A percentile compares a stretch with the other conserved stretches of the same genome.
Evolutionary conservation across 352 stramenopile genomes (phyloP).

Genomic region (Phytophthora macrochlamydospora): DNA sequence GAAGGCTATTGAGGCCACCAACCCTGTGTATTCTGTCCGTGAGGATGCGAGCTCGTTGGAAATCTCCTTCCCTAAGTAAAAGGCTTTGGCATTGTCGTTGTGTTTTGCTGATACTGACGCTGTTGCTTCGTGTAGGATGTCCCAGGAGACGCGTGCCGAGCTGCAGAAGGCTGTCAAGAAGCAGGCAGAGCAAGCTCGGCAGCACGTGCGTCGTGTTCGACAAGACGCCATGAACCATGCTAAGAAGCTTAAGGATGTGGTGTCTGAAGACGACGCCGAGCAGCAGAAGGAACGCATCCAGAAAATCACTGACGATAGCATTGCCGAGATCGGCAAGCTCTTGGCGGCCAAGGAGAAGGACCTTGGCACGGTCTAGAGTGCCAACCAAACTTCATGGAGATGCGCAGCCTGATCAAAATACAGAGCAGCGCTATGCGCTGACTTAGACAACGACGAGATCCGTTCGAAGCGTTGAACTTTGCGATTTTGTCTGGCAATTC

Average conservation of each 20-base stretch:
- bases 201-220: constrained; percentile 84
- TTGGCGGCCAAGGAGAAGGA: constrained; percentile 83
- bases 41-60: constrained; percentile 71
- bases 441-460: constrained; percentile 7
- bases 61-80: constrained; percentile 85
- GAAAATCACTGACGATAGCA: constrained; percentile 75
- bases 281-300: constrained; percentile 80
- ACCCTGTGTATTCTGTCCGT: constrained; percentile 76
- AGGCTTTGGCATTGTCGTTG: constrained; percentile 1
- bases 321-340: constrained; percentile 75
- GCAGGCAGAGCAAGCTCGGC: constrained; percentile 77
- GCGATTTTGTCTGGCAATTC: too few species aligned
- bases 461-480: too few species aligned
- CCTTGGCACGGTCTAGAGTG: constrained; percentile 58
- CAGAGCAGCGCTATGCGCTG: neutral
- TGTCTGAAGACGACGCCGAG: constrained; percentile 84
- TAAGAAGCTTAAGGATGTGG: constrained; percentile 83
- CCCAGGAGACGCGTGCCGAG: constrained; percentile 81
- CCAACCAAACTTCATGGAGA: constrained; percentile 1
- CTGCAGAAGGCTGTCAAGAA: constrained; percentile 84
- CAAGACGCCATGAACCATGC: constrained; percentile 85
- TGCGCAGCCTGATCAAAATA: neutral
- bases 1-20: constrained; percentile 76
- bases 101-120: constrained; percentile 7
- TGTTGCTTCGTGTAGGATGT: constrained; percentile 58